Base-by-base conservation (phyloP, 208 protist species). In the Crithidia fasciculata region DNA sequence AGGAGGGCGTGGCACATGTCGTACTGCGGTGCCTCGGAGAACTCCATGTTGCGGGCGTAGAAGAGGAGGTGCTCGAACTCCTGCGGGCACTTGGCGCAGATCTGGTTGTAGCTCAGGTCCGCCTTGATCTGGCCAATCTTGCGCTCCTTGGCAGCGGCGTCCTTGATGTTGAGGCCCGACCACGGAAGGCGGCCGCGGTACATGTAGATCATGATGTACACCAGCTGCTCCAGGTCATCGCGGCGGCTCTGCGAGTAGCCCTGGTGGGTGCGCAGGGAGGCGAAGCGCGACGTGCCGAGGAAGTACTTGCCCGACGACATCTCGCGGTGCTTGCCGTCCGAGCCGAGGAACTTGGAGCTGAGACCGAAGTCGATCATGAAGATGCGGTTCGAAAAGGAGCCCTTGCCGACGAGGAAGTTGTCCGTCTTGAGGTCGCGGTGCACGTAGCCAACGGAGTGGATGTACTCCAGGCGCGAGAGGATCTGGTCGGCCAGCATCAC, bases 361-460 rank as follows among this genome's bases (percentile, higher is more conserved):
- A 99, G 90, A 44, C 98, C 98, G 82, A 98, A 98, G 74, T 99
- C 98, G 72, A 98, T 97, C 68, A 98, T 62, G 76, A 93, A 96
- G n/a, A 96, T 76, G 60, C 84, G 88, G 68, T 82, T 87, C 2
- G 82, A 85, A 63, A 97, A 91, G 16, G 87, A 89, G 15, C 86
- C 93, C n/a, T 88, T 73, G 8, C 99, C 99, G 59, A 99, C 95
- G 10, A 99, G 84, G 69, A 99, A 99, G 87, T 99, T 99, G 80
- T 99, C 99, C 13, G 99, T 99, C 84, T 99, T 99, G 45, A 99
- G 89, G 82, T 99, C 98, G 41, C 99, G 89, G 79, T 99, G 98
- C 58, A 99, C 91, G 74, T 99, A 99, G 64, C 95, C 95, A 55
- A 98, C 98, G 2, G 82, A 88, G 85, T 99, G 99, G 19, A 99